Base-by-base conservation (phyloP, 2,329 filamentous ascomycete genomes). In the Fusarium pseudoanthophilum region DNA sequence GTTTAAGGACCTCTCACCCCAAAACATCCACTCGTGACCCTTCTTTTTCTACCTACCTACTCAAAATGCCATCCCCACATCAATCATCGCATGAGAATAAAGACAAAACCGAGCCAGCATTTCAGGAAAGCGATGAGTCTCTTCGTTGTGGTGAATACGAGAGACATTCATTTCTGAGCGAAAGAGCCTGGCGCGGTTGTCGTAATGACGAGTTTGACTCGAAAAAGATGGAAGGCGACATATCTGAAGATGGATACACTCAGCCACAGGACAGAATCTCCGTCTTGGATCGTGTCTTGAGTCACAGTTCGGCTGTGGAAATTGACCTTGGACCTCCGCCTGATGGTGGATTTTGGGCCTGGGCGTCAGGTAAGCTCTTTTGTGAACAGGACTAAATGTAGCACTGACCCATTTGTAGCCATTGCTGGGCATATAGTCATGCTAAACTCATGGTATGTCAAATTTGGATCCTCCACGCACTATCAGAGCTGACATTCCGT, bases 371-470 rank as follows among this genome's bases (percentile, higher is more conserved):
- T 46, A 26, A 26, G 39, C 7, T 21, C 14, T 13, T 32, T 14
- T n/a, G 15, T 20, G 24, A 16, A 26, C 11, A 26, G 3, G 3
- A 11, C 14, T 2, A 7, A 8, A 52, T 34, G 21, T 20, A 28
- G 51, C 18, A 55, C 20, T 65, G 30, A 55, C 13, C 10, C 15
- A 7, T 14, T 7, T n/a, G 16, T 40, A 65, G 46, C 62, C 2
- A 46, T 64, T 16, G 46, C 62, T 4, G 62, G 62, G 9, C 34
- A 46, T 36, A 40, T 64, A n/a, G 62, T 64, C n/a, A 65, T 64
- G 60, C 11, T 65, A 4, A 64, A 65, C 46, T 65, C 60, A 64
- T 40, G 60, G 40, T 56, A 56, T 15, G 32, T 20, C n/a, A 52
- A 26, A 24, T 0, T 26, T 20, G 30, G 32, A 24, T 36, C 16